A percentile compares a stretch with the other conserved stretches of the same genome.
These are phyloP conservation scores for Colletotrichum sublineola DNA, from an alignment of 2,329 filamentous ascomycete species.

Conservation along the genomic window DNA sequence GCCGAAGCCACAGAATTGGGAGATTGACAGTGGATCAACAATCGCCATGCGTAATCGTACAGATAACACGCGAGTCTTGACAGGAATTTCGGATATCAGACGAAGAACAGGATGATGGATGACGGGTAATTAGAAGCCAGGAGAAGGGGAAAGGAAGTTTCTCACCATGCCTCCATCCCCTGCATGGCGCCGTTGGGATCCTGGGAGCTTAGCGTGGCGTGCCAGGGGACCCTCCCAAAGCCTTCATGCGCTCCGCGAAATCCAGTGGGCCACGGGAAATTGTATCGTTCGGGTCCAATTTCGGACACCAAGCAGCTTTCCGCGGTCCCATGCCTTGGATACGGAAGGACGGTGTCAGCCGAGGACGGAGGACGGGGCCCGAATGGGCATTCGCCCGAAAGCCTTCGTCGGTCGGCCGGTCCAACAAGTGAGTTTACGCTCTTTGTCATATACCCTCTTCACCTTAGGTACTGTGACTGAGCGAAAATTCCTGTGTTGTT, in stretches of 20 bases:
- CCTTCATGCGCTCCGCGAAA: conserved; percentile 43
- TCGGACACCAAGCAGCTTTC: conserved; percentile 36
- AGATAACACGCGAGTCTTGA: background rate
- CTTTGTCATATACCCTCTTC: background rate
- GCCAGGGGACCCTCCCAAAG: conserved; percentile 32
- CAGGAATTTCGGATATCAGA: conserved; percentile 16
- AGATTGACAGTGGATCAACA: conserved; percentile 25
- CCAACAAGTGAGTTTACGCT: conserved; percentile 22
- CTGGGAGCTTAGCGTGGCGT: conserved; percentile 27
- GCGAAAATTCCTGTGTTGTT: background rate
- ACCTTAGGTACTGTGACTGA: background rate
- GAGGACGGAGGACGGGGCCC: conserved; percentile 33
- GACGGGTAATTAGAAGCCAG: background rate
- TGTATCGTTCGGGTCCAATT: conserved; percentile 35
- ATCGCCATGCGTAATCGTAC: background rate
- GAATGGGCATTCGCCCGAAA: conserved; percentile 30
- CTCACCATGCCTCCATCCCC: conserved; percentile 29
- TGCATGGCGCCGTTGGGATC: conserved; percentile 23
- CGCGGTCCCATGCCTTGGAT: conserved; percentile 34
- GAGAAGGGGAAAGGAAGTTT: conserved; percentile 16
- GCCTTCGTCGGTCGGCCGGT: conserved; percentile 10
- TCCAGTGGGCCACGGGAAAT: conserved; percentile 42
- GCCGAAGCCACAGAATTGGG: conserved; percentile 3
- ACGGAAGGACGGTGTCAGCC: conserved; percentile 30
- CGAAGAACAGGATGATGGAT: background rate